Conservation (phyloP, 306 rosid species). For the Prunus kanzakura region DNA sequence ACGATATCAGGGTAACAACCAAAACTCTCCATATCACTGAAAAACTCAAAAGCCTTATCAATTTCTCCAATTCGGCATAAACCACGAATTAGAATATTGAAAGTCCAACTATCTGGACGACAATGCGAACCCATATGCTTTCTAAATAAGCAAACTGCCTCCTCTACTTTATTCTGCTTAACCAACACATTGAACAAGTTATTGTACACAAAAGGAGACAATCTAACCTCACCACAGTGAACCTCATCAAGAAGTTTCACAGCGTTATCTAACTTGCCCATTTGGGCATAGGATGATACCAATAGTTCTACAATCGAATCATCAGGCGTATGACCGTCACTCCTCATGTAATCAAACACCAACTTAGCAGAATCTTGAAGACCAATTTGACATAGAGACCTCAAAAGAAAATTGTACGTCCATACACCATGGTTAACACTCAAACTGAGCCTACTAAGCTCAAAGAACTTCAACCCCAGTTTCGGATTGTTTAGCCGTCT, state of each 20-base stretch:
- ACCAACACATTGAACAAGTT: constrained; percentile 56
- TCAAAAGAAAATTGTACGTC: constrained; percentile 62
- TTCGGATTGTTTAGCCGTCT: constrained; percentile 53
- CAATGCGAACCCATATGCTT: constrained; percentile 44
- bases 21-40: constrained; percentile 54
- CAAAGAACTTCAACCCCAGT: constrained; percentile 62
- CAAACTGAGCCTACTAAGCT: constrained; percentile 49
- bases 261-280: constrained; percentile 47
- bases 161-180: constrained; percentile 43
- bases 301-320: constrained; percentile 49
- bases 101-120: constrained; percentile 51
- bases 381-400: constrained; percentile 68
- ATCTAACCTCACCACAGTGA: constrained; percentile 31
- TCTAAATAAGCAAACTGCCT: constrained; percentile 60
- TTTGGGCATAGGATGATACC: constrained; percentile 60
- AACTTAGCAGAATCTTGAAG: constrained; percentile 55
- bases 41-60: constrained; percentile 54
- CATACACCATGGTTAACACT: constrained; percentile 41
- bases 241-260: constrained; percentile 52
- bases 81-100: constrained; percentile 73
- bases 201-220: constrained; percentile 54
- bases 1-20: constrained; percentile 68
- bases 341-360: constrained; percentile 64
- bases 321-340: constrained; percentile 62
- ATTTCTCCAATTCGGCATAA: constrained; percentile 51